Evolutionary conservation across 2,329 filamentous ascomycete genomes (phyloP).

Genomic region (Pleochaeta shiraiana): DNA sequence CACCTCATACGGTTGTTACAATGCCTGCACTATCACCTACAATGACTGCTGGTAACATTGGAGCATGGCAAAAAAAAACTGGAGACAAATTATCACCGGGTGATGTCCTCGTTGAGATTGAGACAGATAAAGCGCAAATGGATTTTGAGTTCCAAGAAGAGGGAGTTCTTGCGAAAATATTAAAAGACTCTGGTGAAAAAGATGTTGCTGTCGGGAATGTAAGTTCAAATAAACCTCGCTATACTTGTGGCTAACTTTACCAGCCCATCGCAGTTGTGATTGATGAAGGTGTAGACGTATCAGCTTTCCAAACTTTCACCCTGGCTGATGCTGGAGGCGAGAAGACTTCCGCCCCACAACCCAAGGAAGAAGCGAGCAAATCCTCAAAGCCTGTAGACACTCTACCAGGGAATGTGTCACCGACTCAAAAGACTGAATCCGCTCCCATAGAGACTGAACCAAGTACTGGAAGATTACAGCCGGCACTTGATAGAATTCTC

Average conservation of each 20-base stretch:
- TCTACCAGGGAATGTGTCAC: conserved; percentile 31
- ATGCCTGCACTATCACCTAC: conserved; percentile 98
- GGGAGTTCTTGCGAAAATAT: conserved; percentile 80
- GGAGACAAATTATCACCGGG: conserved; percentile 75
- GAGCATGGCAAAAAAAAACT: conserved; percentile 91
- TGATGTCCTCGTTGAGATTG: conserved; percentile 93
- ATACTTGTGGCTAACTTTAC: conserved; percentile 14
- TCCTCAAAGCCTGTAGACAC: conserved; percentile 37
- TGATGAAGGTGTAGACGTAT: conserved; percentile 72
- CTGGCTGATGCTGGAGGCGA: conserved; percentile 81
- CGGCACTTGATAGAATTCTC: conserved; percentile 63
- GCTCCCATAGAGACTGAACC: conserved; percentile 48
- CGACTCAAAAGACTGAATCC: conserved; percentile 38
- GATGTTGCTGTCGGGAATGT: conserved; percentile 89
- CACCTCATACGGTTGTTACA: conserved; percentile 82
- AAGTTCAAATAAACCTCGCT: conserved; percentile 25
- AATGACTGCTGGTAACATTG: conserved; percentile 94
- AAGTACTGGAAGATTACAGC: conserved; percentile 57
- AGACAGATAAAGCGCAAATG: conserved; percentile 99
- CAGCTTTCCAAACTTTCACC: conserved; percentile 74
- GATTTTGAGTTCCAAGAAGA: conserved; percentile 99
- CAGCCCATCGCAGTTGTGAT: conserved; percentile 93
- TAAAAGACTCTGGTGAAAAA: conserved; percentile 85
- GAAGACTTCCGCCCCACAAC: conserved; percentile 37
- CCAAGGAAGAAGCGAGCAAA: conserved; percentile 42